A percentile compares a stretch with the other conserved stretches of the same genome.
Conservation (phyloP, 352 stramenopile genomes). For the Pythium diclinum region DNA sequence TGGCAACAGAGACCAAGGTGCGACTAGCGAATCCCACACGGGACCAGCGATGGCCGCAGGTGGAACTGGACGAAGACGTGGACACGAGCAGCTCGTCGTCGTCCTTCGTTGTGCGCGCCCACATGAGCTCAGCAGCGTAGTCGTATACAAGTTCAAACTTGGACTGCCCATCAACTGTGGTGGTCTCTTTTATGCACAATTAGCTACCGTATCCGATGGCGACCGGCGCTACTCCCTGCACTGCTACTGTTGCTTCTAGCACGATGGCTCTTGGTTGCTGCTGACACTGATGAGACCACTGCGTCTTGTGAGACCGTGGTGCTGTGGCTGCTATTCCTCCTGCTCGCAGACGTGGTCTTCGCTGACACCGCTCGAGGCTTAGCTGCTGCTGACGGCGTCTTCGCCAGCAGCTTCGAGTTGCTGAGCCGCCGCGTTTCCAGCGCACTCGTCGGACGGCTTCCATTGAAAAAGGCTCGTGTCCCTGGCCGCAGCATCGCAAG, state of each 20-base stretch:
- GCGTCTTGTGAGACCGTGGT: not conserved
- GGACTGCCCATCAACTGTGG: not conserved
- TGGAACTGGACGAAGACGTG: slow-evolving; percentile 4
- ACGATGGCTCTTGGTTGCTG: not conserved
- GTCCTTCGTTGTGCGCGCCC: slow-evolving; percentile 11
- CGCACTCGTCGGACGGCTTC: slow-evolving; percentile 14
- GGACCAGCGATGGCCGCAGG: not conserved
- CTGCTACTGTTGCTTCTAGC: not conserved
- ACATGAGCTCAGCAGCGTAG: slow-evolving; percentile 25
- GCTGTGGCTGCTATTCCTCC: slow-evolving; percentile 1
- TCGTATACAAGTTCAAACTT: not conserved
- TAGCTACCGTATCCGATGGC: not conserved
- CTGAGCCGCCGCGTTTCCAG: slow-evolving; percentile 3
- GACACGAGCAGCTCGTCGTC: slow-evolving; percentile 5
- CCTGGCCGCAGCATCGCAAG: slow-evolving; percentile 20
- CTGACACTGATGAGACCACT: not conserved
- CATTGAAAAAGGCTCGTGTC: not conserved
- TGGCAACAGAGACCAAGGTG: not conserved
- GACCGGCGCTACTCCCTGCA: not conserved
- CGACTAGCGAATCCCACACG: not conserved
- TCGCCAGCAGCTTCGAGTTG: not conserved
- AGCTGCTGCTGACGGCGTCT: not conserved
- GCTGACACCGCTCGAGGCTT: slow-evolving; percentile 16
- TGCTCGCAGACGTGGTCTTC: not conserved
- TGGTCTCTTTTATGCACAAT: slow-evolving; percentile 11